Evolutionary conservation across 78 protist species (phyloP), one percentile per base, ranked within the genome.

Genomic region (Parvularia atlantis): DNA sequence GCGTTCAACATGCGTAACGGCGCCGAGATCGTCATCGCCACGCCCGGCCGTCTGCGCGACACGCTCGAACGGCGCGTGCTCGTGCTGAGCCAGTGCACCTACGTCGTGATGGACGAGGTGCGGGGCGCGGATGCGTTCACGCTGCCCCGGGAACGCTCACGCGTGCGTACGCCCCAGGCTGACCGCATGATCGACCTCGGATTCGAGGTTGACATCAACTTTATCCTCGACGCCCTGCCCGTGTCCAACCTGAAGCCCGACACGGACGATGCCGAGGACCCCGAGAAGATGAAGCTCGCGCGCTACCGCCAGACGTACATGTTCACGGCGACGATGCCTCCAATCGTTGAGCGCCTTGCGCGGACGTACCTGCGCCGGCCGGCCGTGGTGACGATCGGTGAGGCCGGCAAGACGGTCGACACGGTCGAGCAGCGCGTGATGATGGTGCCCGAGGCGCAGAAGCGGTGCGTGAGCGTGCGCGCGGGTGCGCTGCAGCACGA

Each of bases 1-100:
- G 9, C 19, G 4, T 9, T 4, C 46, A 4, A 41, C 4, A 10
- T 41, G 46, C 19, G 19, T 41, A 9, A 41, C 46, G 75, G 91
- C 14, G 75, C 22, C 10, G 85, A 93, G 26, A 75, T 97, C 41
- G 74, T 86, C 44, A 77, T 98, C 61, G 99, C 97, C 37, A 96
- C 99, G 2, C 99, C 99, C 22, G 99, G 99, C 31, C 82, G 99
- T 17, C 66, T 98, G 35, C 81, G 84, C 61, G 99, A 98, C 83
- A 48, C 96, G 20, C 72, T 91, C 22, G 78, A 80, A 33, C 0
- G 22, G 26, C 88, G 92, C 19, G 37, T 22, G 28, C 79, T 88
- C 36, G 80, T 69, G 73, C 75, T 98, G 46, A 2, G 41, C 31
- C 80, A 93, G 39, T 93, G 87, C 9, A 89, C 98, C n/a, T 95